A percentile compares a stretch with the other conserved stretches of the same genome.
phyloP scores from a whole-genome alignment of 768 basidiomycete species.

The Leucocoprinus birnbaumii region DNA sequence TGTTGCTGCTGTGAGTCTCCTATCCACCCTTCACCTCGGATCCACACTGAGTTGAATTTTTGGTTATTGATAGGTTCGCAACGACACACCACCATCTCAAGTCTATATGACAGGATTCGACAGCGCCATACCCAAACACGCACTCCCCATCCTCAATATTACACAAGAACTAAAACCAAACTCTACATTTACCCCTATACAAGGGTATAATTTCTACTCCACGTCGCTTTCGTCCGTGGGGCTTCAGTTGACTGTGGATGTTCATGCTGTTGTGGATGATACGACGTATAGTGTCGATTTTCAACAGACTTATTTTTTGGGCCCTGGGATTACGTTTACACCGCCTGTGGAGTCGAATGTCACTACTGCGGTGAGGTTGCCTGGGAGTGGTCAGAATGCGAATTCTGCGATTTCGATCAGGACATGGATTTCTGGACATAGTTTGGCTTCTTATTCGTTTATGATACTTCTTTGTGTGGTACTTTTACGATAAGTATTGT shows the following conservation, averaged over 20 bases:
- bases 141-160: neutral
- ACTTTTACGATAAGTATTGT: no score
- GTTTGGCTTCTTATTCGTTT: no score
- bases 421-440: no score
- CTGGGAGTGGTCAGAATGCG: neutral
- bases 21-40: no score
- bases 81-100: slow-evolving; percentile 9
- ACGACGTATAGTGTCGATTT: slow-evolving; percentile 13
- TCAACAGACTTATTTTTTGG: slow-evolving; percentile 15
- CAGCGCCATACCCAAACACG: slow-evolving; percentile 12
- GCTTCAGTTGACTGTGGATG: slow-evolving; percentile 11
- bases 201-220: slow-evolving; percentile 15
- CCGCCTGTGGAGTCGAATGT: slow-evolving; percentile 9
- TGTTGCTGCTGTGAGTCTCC: slow-evolving; percentile 13
- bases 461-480: no score
- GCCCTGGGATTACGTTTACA: slow-evolving; percentile 11
- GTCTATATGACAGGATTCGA: slow-evolving; percentile 16
- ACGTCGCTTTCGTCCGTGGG: slow-evolving; percentile 6
- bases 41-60: neutral
- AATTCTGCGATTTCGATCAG: no score
- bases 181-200: slow-evolving; percentile 8
- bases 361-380: neutral
- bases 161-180: slow-evolving; percentile 8
- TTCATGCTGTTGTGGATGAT: slow-evolving; percentile 12
- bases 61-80: slow-evolving; percentile 8